Conservation (phyloP, 352 stramenopile species). For the Blastocystis sp. region DNA sequence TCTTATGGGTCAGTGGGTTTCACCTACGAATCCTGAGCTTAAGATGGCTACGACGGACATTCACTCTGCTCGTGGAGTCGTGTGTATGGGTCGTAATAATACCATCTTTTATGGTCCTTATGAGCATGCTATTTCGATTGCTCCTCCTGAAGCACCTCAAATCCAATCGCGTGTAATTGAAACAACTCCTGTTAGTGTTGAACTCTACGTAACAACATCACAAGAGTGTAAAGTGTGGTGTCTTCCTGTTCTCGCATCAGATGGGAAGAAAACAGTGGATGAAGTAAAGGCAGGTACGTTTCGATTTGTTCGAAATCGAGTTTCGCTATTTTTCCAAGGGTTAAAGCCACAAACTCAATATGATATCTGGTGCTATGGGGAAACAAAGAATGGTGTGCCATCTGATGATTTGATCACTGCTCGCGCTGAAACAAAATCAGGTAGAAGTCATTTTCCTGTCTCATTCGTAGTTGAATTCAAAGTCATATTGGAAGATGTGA, state of each 20-base stretch:
- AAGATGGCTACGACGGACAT: background rate
- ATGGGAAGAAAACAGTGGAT: background rate
- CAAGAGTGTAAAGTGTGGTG: constrained; percentile 4
- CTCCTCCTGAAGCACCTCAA: background rate
- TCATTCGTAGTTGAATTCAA: background rate
- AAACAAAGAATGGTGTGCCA: background rate
- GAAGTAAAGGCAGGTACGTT: background rate
- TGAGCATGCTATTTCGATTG: background rate
- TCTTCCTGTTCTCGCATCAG: background rate
- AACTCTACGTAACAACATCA: background rate
- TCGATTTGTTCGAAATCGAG: background rate
- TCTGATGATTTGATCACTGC: background rate
- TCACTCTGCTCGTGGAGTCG: background rate
- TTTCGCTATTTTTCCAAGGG: background rate
- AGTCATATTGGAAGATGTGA: background rate
- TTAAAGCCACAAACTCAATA: background rate
- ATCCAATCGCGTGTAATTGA: background rate
- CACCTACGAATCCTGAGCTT: background rate
- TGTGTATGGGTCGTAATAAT: background rate
- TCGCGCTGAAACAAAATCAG: background rate
- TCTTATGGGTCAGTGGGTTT: background rate
- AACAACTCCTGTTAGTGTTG: background rate
- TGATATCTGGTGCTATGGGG: constrained; percentile 14
- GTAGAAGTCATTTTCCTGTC: background rate
- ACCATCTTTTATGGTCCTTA: background rate